Conservation (phyloP, 2,329 filamentous ascomycete genomes). For the Fusarium hostae region DNA sequence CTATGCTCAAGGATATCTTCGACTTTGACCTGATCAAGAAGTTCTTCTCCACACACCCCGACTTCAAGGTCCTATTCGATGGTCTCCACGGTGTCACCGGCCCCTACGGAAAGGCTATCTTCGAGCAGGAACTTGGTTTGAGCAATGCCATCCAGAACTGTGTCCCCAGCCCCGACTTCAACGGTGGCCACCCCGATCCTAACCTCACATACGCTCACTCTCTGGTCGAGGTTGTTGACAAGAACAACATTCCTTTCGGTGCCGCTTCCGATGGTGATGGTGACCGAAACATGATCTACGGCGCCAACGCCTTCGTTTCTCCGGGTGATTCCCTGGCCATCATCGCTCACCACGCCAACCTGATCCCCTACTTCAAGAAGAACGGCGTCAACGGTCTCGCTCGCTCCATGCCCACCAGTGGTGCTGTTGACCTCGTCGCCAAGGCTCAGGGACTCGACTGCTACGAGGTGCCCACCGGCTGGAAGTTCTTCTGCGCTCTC, state of each 20-base stretch:
- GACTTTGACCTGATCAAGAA: conserved; percentile 96
- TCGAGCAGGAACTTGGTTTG: conserved; percentile 91
- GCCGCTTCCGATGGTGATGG: conserved; percentile 97
- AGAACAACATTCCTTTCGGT: conserved; percentile 91
- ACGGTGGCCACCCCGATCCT: conserved; percentile 95
- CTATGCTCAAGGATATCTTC: conserved; percentile 98
- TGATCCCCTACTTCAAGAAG: conserved; percentile 98
- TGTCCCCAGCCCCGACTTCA: conserved; percentile 91
- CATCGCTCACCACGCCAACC: conserved; percentile 94
- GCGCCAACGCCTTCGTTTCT: conserved; percentile 94
- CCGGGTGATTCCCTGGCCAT: conserved; percentile 98
- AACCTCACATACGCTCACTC: conserved; percentile 98
- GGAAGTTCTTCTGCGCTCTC: conserved; percentile 98
- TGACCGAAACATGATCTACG: conserved; percentile 99
- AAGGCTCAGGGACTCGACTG: conserved; percentile 90
- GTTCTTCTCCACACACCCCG: conserved; percentile 85
- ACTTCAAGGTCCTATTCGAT: conserved; percentile 98
- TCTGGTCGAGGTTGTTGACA: conserved; percentile 92
- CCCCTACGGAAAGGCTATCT: conserved; percentile 93
- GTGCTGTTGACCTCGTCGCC: conserved; percentile 93
- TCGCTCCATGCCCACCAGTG: conserved; percentile 96
- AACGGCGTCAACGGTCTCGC: conserved; percentile 95
- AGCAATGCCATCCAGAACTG: conserved; percentile 87
- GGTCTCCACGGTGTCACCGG: conserved; percentile 95
- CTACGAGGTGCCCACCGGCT: conserved; percentile 98